Evolutionary conservation across 2,329 filamentous ascomycete species (phyloP).

Genomic region (Scorias spongiosa): DNA sequence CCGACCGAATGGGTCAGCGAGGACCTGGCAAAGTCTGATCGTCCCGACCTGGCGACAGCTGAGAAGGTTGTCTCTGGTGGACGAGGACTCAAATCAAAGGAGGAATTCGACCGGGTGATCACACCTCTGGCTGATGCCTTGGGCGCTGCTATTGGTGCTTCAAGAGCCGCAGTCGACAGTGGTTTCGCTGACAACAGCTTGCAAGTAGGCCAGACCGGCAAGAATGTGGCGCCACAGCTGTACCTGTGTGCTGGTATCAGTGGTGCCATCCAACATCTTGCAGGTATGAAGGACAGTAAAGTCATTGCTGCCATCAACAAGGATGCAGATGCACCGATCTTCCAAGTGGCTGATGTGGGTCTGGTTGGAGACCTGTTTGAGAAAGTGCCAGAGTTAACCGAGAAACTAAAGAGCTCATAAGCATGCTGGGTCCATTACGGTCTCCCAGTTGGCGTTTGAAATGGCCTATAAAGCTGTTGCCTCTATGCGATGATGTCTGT

Average conservation of each 20-base stretch:
- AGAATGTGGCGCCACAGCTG: conserved; percentile 91
- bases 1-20: conserved; percentile 85
- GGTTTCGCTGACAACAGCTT: conserved; percentile 97
- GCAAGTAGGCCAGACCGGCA: conserved; percentile 95
- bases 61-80: conserved; percentile 83
- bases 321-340: conserved; percentile 90
- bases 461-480: no score
- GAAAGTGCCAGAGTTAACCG: conserved; percentile 85
- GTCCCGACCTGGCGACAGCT: conserved; percentile 85
- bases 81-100: conserved; percentile 90
- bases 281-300: conserved; percentile 99
- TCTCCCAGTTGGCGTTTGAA: no score
- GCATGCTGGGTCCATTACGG: background rate
- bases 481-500: no score
- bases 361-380: conserved; percentile 92
- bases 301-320: conserved; percentile 99
- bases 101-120: conserved; percentile 90
- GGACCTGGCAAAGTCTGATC: conserved; percentile 80
- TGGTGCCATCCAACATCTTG: conserved; percentile 93
- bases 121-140: conserved; percentile 80
- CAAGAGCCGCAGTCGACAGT: conserved; percentile 86
- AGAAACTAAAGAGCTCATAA: conserved; percentile 57
- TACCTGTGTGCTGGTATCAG: conserved; percentile 94
- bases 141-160: conserved; percentile 90
- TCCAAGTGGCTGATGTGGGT: conserved; percentile 93